phyloP scores from a whole-genome alignment of 352 stramenopile species.

The Pilasporangium apinafurcum region DNA sequence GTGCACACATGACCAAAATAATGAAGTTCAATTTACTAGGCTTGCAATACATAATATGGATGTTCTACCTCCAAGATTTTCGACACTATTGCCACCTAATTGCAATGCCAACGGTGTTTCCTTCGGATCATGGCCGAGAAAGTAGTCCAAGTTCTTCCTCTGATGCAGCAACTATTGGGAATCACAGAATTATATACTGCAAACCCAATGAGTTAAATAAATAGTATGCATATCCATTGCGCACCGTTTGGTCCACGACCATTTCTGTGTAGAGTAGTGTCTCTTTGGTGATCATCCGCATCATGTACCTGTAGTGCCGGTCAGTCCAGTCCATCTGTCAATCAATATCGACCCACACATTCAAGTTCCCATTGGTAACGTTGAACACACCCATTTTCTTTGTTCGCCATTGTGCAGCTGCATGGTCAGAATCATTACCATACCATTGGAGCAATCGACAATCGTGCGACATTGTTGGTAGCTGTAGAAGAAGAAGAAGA shows the following conservation, averaged over 20 bases:
- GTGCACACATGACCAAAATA: not conserved
- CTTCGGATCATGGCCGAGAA: constrained; percentile 73
- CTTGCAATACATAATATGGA: not conserved
- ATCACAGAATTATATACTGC: no score
- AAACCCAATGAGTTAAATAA: no score
- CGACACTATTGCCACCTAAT: constrained; percentile 89
- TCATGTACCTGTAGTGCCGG: constrained; percentile 92
- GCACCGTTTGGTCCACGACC: constrained; percentile 95
- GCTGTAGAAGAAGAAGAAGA: no score
- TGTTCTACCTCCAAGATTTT: constrained; percentile 67
- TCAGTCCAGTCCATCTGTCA: constrained; percentile 97
- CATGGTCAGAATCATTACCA: no score
- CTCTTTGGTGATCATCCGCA: constrained; percentile 89
- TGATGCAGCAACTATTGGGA: constrained; percentile 68
- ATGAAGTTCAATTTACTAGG: no score
- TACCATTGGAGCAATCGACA: constrained; percentile 12
- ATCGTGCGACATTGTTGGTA: constrained; percentile 8
- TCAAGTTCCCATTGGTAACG: not conserved
- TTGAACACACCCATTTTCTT: not conserved
- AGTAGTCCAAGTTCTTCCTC: constrained; percentile 84
- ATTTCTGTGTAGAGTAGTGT: constrained; percentile 99
- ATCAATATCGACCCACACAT: not conserved
- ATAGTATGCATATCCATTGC: no score
- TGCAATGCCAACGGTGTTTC: constrained; percentile 92
- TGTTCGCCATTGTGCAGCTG: no score